A percentile compares a stretch with the other conserved stretches of the same genome.
Evolutionary conservation across 495 filamentous ascomycete genomes (phyloP).

Genomic region (Penicillium nucicola): DNA sequence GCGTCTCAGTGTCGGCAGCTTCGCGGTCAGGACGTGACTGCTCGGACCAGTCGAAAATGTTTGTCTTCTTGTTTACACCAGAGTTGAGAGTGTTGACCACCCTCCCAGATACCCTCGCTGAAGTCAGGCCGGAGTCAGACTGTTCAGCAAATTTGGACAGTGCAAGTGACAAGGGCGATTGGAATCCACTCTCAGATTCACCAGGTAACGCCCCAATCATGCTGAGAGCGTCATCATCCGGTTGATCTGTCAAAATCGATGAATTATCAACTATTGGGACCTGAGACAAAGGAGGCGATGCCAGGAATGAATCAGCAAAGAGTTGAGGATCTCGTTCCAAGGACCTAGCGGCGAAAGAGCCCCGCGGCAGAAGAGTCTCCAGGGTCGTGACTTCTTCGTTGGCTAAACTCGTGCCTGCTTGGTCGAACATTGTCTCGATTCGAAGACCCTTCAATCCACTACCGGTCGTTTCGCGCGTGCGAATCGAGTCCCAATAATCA

Average conservation of each 20-base stretch:
- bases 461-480: constrained; percentile 70
- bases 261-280: constrained; percentile 7
- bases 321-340: constrained; percentile 27
- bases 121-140: not conserved
- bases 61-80: constrained; percentile 30
- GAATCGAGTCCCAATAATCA: constrained; percentile 90
- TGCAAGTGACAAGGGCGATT: not conserved
- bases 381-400: constrained; percentile 59
- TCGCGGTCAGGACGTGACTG: constrained; percentile 54
- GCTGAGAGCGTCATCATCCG: constrained; percentile 30
- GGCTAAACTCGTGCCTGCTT: constrained; percentile 55
- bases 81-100: constrained; percentile 13
- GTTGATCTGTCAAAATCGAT: constrained; percentile 25
- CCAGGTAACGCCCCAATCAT: constrained; percentile 32
- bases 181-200: constrained; percentile 15
- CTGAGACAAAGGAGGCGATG: constrained; percentile 41
- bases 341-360: constrained; percentile 33
- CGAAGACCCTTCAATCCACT: constrained; percentile 55
- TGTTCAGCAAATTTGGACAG: constrained; percentile 5
- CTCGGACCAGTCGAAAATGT: constrained; percentile 87
- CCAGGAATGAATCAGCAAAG: constrained; percentile 45
- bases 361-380: constrained; percentile 45
- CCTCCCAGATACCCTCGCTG: not conserved
- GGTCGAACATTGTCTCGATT: constrained; percentile 86
- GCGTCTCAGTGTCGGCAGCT: constrained; percentile 49